These are phyloP conservation scores for Pythium angustatum DNA, from an alignment of 352 stramenopile species.

Conservation along the genomic window DNA sequence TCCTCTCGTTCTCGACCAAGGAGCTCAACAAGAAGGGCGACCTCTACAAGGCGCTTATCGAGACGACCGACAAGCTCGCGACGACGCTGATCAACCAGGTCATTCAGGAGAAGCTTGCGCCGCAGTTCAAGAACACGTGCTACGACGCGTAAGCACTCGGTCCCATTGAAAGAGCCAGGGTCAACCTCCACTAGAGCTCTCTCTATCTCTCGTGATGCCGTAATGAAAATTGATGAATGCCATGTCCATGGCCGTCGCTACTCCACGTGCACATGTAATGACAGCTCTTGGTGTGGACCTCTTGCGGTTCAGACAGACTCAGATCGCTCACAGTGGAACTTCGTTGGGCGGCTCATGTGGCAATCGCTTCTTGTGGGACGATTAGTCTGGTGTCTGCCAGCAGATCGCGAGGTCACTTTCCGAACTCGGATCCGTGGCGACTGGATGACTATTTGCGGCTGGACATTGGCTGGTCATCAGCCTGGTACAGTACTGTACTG, in stretches of 20 bases:
- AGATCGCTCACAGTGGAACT: too few species aligned
- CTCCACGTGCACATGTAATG: neutral
- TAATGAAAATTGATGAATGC: constrained; percentile 1
- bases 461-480: too few species aligned
- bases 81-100: constrained; percentile 57
- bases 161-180: too few species aligned
- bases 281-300: neutral
- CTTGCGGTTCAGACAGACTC: too few species aligned
- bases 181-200: too few species aligned
- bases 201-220: too few species aligned
- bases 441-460: too few species aligned
- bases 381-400: too few species aligned
- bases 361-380: neutral
- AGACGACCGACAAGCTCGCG: constrained; percentile 38
- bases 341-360: neutral
- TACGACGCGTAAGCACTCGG: constrained; percentile 36
- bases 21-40: constrained; percentile 70
- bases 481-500: neutral
- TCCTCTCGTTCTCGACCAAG: constrained; percentile 49
- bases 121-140: constrained; percentile 50
- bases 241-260: neutral
- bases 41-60: constrained; percentile 50
- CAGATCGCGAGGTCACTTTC: too few species aligned
- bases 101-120: constrained; percentile 38
- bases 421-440: too few species aligned